Percentiles rank a stretch among this genome's conserved stretches.
These are phyloP conservation scores for Zygosaccharomyces gambellarensis DNA, from an alignment of 805 yeast genomes.

Conservation along the genomic window DNA sequence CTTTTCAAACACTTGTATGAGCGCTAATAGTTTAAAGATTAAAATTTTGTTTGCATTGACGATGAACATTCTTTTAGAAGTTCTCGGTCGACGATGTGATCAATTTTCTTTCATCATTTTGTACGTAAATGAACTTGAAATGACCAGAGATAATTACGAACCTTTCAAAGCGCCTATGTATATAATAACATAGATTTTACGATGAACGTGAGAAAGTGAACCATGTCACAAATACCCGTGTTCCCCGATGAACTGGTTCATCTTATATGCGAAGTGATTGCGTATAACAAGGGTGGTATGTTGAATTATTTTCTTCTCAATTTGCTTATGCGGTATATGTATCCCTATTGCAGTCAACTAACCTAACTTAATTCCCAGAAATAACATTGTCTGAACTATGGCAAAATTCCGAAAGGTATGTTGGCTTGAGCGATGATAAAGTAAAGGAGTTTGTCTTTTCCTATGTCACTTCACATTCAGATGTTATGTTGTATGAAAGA, in stretches of 20 bases:
- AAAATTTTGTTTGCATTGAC: no score
- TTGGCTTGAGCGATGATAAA: conserved; percentile 9
- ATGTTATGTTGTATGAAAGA: conserved; percentile 13
- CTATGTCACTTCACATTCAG: conserved; percentile 17
- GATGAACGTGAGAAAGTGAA: background rate
- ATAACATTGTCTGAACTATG: conserved; percentile 12
- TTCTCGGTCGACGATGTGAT: background rate
- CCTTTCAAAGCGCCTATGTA: background rate
- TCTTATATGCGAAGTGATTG: conserved; percentile 27
- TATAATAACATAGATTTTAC: background rate
- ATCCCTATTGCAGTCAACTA: background rate
- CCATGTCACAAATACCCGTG: conserved; percentile 5
- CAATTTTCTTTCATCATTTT: background rate
- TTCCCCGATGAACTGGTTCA: conserved; percentile 33
- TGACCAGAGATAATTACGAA: background rate
- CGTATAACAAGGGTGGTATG: conserved; percentile 32
- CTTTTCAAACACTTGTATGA: no score
- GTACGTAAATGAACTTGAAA: background rate
- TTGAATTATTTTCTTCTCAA: background rate
- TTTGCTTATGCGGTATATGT: background rate
- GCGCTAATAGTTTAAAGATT: no score
- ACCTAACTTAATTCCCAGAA: conserved; percentile 10
- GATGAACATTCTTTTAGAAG: no score
- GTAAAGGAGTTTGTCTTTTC: conserved; percentile 21
- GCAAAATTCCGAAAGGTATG: conserved; percentile 10